These are phyloP conservation scores for Anaeramoeba ignava DNA, from an alignment of 78 protist genomes.

Conservation along the genomic window DNA sequence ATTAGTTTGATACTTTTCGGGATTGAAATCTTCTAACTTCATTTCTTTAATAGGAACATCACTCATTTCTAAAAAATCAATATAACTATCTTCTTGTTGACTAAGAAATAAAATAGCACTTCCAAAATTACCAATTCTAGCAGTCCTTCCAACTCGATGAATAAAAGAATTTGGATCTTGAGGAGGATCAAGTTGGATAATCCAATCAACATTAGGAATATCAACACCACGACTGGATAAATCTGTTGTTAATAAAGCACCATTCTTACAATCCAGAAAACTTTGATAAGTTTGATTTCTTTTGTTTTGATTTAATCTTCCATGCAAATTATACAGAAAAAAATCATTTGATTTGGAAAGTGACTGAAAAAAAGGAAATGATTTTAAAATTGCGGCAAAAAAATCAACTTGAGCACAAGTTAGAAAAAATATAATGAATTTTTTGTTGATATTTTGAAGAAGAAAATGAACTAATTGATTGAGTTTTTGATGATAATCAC, in stretches of 20 bases:
- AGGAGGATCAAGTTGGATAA: constrained; percentile 74
- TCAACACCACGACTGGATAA: constrained; percentile 75
- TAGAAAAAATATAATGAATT: constrained; percentile 62
- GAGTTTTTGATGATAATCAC: constrained; percentile 26
- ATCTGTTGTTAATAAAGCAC: constrained; percentile 58
- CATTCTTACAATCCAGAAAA: background rate
- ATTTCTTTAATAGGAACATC: constrained; percentile 9
- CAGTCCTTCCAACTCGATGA: constrained; percentile 82
- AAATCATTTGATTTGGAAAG: background rate
- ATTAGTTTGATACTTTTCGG: no score
- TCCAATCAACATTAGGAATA: constrained; percentile 66
- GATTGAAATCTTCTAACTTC: constrained; percentile 7
- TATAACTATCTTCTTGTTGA: constrained; percentile 43
- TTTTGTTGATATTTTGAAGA: constrained; percentile 10
- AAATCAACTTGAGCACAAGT: constrained; percentile 78
- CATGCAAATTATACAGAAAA: constrained; percentile 37
- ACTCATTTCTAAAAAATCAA: constrained; percentile 29
- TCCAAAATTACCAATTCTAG: constrained; percentile 64
- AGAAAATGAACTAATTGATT: constrained; percentile 27
- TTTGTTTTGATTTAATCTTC: constrained; percentile 52
- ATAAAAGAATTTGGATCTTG: constrained; percentile 65
- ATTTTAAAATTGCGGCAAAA: constrained; percentile 18
- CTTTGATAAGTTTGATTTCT: constrained; percentile 11
- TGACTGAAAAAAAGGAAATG: background rate
- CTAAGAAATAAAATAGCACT: constrained; percentile 24